Evolutionary conservation across 2,329 filamentous ascomycete species (phyloP).

Genomic region (Purpureocillium lavendulum): DNA sequence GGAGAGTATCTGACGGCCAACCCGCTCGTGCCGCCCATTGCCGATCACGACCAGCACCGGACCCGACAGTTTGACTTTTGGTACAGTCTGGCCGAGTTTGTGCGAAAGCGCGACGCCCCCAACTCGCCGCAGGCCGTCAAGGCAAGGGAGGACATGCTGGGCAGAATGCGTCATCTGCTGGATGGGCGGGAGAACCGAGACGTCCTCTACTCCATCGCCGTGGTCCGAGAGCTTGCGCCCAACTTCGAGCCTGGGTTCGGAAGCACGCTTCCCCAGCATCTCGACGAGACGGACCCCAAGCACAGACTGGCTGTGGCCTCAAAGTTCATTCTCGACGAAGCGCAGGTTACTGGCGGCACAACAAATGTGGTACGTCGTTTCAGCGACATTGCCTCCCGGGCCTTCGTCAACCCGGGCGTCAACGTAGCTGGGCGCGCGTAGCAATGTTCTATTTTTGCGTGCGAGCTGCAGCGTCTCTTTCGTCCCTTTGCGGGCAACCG

Average conservation of each 20-base stretch:
- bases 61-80: constrained; percentile 71
- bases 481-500: too few species aligned
- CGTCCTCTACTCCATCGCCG: constrained; percentile 80
- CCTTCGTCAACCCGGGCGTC: constrained; percentile 45
- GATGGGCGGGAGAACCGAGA: constrained; percentile 81
- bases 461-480: too few species aligned
- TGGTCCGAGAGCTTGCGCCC: constrained; percentile 66
- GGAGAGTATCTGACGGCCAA: constrained; percentile 57
- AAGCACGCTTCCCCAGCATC: constrained; percentile 46
- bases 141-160: constrained; percentile 57
- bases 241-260: constrained; percentile 52
- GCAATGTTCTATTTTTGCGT: not conserved
- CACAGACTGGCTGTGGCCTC: constrained; percentile 61
- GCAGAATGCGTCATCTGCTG: constrained; percentile 59
- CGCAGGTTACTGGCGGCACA: constrained; percentile 56
- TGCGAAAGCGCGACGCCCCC: constrained; percentile 50
- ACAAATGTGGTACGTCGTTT: constrained; percentile 66
- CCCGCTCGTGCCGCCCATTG: constrained; percentile 42
- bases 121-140: constrained; percentile 31
- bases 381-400: constrained; percentile 56
- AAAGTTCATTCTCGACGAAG: constrained; percentile 60
- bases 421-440: constrained; percentile 29
- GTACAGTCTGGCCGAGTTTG: constrained; percentile 63
- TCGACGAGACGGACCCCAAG: constrained; percentile 59
- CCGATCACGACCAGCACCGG: constrained; percentile 43